Evolutionary conservation across 2,329 filamentous ascomycete species (phyloP).

Genomic region (Penicillium sp.): DNA sequence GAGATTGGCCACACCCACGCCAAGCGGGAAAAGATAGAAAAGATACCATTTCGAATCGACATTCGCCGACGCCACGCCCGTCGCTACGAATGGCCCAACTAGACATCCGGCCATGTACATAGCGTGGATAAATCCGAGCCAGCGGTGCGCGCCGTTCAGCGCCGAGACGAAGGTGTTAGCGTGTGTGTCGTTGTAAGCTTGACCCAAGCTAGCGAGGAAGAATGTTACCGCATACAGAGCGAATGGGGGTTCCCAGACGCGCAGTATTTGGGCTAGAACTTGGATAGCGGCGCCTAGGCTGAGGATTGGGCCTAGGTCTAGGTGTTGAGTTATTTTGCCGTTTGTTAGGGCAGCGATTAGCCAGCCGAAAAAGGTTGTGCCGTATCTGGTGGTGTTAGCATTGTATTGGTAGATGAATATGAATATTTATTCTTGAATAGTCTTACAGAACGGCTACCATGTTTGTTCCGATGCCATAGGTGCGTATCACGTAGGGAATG

Average conservation of each 20-base stretch:
- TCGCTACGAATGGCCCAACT: conserved; percentile 57
- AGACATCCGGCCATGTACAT: conserved; percentile 60
- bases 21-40: conserved; percentile 59
- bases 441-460: conserved; percentile 53
- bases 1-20: conserved; percentile 54
- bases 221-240: conserved; percentile 59
- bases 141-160: conserved; percentile 55
- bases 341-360: conserved; percentile 59
- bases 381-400: conserved; percentile 45
- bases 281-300: conserved; percentile 58
- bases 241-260: conserved; percentile 59
- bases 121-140: conserved; percentile 64
- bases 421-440: not conserved
- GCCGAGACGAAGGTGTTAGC: conserved; percentile 62
- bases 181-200: conserved; percentile 64
- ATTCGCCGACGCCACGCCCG: conserved; percentile 48
- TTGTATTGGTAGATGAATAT: not conserved
- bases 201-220: conserved; percentile 58
- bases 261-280: conserved; percentile 46
- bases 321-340: conserved; percentile 46
- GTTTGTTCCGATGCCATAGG: conserved; percentile 56
- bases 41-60: conserved; percentile 51
- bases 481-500: conserved; percentile 61
- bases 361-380: conserved; percentile 61
- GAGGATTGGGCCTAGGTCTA: conserved; percentile 59